Evolutionary conservation across 139 green algal genomes (phyloP), one percentile per base, ranked within the genome.

Genomic region (Parachlorella kessleri): DNA sequence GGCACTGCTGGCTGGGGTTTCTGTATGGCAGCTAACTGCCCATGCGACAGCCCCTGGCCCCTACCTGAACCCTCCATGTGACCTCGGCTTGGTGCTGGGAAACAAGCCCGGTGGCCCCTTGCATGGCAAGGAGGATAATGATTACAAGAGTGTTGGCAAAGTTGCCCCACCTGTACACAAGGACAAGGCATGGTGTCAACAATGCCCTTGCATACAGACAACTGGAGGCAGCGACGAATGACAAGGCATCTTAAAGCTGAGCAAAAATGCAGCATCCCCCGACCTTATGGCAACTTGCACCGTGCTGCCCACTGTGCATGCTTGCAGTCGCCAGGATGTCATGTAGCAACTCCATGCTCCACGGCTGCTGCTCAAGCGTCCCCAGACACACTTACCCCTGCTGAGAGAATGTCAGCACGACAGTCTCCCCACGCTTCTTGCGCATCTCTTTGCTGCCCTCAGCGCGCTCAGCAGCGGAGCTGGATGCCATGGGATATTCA

Each of bases 401-500:
- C 40, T 80, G 59, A 30, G 64, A 81, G 40, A 83, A 79, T 6
- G 55, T 73, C 5, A 85, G 55, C 32, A 84, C 73, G 38, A 81
- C 81, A 3, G 40, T 85, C 70, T 86, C 81, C 30, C 81, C 81
- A 24, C 81, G 48, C 21, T 72, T 54, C 39, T 89, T 68, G 30
- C 78, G 70, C 54, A 94, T 86, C 30, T 72, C 66, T 2, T 55
- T 36, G 72, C 77, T 86, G 26, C 75, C 80, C 82, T 94, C 87
- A 53, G 88, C 86, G 35, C 92, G 84, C 85, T 96, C 92, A 70
- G 91, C 87, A n/a, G 92, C 91, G 26, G 88, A 94, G n/a, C 81
- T 82, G n/a, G 88, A 87, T 26, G 92, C 92, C 73, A 95, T 87
- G 4, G 92, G 92, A 79, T 96, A 96, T 77, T 96, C 87, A 48